These are phyloP conservation scores for Phytophthora foliorum DNA, from an alignment of 352 stramenopile species.

Conservation along the genomic window DNA sequence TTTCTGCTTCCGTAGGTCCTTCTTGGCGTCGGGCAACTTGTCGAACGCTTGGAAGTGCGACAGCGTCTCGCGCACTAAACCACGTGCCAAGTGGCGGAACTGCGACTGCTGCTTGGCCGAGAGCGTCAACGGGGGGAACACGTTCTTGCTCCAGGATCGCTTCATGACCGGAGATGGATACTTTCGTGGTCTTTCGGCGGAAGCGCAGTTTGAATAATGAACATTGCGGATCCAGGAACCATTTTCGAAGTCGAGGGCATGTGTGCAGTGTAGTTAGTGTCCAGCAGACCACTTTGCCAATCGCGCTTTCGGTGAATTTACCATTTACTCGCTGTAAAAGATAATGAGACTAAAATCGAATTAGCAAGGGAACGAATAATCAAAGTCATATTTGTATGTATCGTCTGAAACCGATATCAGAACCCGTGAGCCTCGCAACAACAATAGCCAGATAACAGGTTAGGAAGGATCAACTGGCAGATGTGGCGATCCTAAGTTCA, in stretches of 20 bases:
- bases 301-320: neutral
- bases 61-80: conserved; percentile 47
- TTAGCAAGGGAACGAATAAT: neutral
- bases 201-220: conserved; percentile 28
- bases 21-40: conserved; percentile 16
- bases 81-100: conserved; percentile 37
- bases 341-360: neutral
- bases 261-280: too few species aligned
- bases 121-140: conserved; percentile 45
- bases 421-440: neutral
- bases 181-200: conserved; percentile 1
- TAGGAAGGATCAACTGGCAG: neutral
- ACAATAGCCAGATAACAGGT: neutral
- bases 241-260: neutral
- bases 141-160: conserved; percentile 36
- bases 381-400: neutral
- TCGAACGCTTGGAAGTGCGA: conserved; percentile 43
- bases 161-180: conserved; percentile 23
- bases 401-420: neutral
- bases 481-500: conserved; percentile 2
- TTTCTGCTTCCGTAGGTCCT: conserved; percentile 34
- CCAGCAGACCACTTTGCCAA: conserved; percentile 1
- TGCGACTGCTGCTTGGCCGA: conserved; percentile 30
- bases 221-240: neutral
- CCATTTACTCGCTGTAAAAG: neutral